Evolutionary conservation across 768 basidiomycete species (phyloP).

Genomic region (Collybiopsis confluens): DNA sequence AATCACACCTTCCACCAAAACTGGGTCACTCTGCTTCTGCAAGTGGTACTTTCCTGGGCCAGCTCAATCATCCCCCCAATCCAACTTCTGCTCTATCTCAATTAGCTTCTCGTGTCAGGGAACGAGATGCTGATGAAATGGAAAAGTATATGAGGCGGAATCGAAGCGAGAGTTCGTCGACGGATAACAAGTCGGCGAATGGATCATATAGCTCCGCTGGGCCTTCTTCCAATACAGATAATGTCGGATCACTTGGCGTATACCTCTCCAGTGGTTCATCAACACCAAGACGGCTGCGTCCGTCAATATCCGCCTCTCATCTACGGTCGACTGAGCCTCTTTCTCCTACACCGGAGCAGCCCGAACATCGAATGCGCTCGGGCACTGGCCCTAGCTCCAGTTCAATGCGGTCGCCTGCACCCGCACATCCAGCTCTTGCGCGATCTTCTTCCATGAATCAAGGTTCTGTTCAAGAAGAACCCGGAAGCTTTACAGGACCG

Average conservation of each 20-base stretch:
- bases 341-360: constrained; percentile 28
- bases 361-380: constrained; percentile 53
- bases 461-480: constrained; percentile 37
- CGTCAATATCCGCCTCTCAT: constrained; percentile 77
- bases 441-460: constrained; percentile 50
- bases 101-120: constrained; percentile 74
- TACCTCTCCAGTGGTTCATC: constrained; percentile 47
- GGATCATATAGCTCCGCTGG: constrained; percentile 49
- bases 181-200: constrained; percentile 65
- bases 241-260: constrained; percentile 44
- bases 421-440: constrained; percentile 42
- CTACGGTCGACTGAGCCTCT: constrained; percentile 38
- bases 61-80: constrained; percentile 26
- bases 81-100: constrained; percentile 54
- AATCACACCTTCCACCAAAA: not conserved
- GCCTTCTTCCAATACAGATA: constrained; percentile 51
- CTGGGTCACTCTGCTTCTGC: constrained; percentile 4
- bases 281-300: constrained; percentile 60
- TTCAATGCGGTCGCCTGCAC: constrained; percentile 34
- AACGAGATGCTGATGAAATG: constrained; percentile 83
- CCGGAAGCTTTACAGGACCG: constrained; percentile 57
- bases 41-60: constrained; percentile 6
- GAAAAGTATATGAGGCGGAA: constrained; percentile 81
- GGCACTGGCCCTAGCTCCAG: constrained; percentile 67
- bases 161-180: constrained; percentile 79